A percentile compares a stretch with the other conserved stretches of the same genome.
Conservation (phyloP, 2,329 filamentous ascomycete species). For the Curvularia verruculosa region DNA sequence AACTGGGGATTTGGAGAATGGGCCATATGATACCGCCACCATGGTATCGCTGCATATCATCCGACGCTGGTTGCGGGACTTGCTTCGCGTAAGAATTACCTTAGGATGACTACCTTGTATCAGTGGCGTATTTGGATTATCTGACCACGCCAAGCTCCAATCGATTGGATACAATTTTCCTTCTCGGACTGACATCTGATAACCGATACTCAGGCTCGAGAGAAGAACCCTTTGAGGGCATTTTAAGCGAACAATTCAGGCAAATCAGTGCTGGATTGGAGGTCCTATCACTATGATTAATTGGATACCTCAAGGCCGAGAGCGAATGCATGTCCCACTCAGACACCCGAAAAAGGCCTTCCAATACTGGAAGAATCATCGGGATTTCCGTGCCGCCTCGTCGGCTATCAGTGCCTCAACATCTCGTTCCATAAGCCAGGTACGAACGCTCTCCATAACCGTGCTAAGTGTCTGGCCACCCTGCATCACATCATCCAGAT, state of each 20-base stretch:
- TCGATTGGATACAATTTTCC: background rate
- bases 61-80: background rate
- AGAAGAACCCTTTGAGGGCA: background rate
- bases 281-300: background rate
- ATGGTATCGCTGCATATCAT: slow-evolving; percentile 7
- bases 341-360: background rate
- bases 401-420: slow-evolving; percentile 69
- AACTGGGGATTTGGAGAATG: background rate
- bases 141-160: background rate
- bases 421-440: slow-evolving; percentile 77
- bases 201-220: background rate
- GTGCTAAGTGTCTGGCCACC: slow-evolving; percentile 75
- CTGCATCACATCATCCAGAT: slow-evolving; percentile 78
- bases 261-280: background rate
- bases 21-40: slow-evolving; percentile 14
- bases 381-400: slow-evolving; percentile 35
- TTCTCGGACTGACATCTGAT: background rate
- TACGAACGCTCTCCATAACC: slow-evolving; percentile 77
- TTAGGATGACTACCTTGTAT: background rate
- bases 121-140: background rate
- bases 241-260: background rate
- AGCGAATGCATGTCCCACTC: background rate
- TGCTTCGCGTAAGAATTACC: background rate
- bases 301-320: background rate
- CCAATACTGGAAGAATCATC: background rate